Conservation (phyloP, 2,329 filamentous ascomycete genomes). For the Cladophialophora carrionii region DNA sequence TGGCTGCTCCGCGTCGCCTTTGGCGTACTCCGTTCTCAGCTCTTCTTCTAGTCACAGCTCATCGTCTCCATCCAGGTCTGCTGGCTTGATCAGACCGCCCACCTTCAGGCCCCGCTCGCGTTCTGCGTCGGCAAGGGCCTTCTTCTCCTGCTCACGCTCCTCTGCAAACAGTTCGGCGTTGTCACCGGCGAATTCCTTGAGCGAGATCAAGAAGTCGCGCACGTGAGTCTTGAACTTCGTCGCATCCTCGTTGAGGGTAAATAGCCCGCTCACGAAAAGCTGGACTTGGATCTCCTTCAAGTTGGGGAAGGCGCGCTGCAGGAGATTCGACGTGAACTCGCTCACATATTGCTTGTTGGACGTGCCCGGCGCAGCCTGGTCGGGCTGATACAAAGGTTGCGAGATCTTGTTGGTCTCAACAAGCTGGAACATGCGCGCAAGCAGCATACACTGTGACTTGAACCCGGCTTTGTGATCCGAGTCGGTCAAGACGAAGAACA, state of each 20-base stretch:
- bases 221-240: conserved; percentile 95
- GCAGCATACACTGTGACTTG: conserved; percentile 92
- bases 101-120: conserved; percentile 92
- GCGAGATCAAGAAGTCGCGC: conserved; percentile 93
- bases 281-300: conserved; percentile 87
- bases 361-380: conserved; percentile 81
- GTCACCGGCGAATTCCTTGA: conserved; percentile 96
- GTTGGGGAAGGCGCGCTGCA: conserved; percentile 91
- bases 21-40: conserved; percentile 53
- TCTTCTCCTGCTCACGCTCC: conserved; percentile 89
- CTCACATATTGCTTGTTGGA: conserved; percentile 88
- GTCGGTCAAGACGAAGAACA: conserved; percentile 97
- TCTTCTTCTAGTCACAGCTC: conserved; percentile 79
- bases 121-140: conserved; percentile 82
- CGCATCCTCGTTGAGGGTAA: conserved; percentile 83
- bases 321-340: conserved; percentile 80
- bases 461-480: conserved; percentile 98
- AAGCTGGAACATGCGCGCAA: conserved; percentile 96
- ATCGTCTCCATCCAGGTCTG: conserved; percentile 86
- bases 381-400: conserved; percentile 83
- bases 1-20: conserved; percentile 17
- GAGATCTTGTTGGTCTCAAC: conserved; percentile 88
- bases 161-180: conserved; percentile 92
- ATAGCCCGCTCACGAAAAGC: conserved; percentile 85
- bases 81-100: conserved; percentile 91